A percentile compares a stretch with the other conserved stretches of the same genome.
Evolutionary conservation across 2,329 filamentous ascomycete species (phyloP).

Genomic region (Monilinia aucupariae): DNA sequence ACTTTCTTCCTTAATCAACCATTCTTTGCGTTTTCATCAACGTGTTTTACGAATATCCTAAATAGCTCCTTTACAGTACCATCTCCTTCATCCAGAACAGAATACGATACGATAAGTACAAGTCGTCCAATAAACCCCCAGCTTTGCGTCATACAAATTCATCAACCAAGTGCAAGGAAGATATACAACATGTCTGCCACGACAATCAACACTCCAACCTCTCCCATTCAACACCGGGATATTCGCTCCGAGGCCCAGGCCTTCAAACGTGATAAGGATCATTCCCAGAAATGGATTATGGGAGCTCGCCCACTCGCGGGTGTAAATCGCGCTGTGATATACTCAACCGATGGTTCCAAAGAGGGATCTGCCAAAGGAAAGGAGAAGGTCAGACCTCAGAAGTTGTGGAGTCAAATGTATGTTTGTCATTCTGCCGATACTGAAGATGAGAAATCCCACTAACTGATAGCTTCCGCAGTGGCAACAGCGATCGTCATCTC

Average conservation of each 20-base stretch:
- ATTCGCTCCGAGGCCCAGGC: conserved; percentile 30
- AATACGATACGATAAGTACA: background rate
- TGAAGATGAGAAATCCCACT: background rate
- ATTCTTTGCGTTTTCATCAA: background rate
- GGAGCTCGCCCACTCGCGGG: conserved; percentile 27
- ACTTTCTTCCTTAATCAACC: background rate
- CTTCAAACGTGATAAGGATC: conserved; percentile 34
- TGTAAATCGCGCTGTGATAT: conserved; percentile 14
- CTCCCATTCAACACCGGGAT: conserved; percentile 29
- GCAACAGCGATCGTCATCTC: conserved; percentile 28
- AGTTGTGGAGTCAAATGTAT: conserved; percentile 25
- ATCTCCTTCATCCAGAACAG: background rate
- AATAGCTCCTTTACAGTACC: background rate
- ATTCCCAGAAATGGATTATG: conserved; percentile 30
- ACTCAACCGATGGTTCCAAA: background rate
- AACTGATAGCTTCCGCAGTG: conserved; percentile 23
- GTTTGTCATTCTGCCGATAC: background rate
- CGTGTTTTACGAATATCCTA: background rate
- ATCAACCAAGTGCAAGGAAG: background rate
- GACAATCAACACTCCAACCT: conserved; percentile 29
- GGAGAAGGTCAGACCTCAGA: conserved; percentile 29
- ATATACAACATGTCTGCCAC: conserved; percentile 23
- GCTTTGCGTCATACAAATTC: background rate
- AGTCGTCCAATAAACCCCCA: background rate
- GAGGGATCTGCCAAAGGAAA: conserved; percentile 14